Base-by-base conservation (phyloP, 2,329 filamentous ascomycete species). In the Monosporascus sp. region DNA sequence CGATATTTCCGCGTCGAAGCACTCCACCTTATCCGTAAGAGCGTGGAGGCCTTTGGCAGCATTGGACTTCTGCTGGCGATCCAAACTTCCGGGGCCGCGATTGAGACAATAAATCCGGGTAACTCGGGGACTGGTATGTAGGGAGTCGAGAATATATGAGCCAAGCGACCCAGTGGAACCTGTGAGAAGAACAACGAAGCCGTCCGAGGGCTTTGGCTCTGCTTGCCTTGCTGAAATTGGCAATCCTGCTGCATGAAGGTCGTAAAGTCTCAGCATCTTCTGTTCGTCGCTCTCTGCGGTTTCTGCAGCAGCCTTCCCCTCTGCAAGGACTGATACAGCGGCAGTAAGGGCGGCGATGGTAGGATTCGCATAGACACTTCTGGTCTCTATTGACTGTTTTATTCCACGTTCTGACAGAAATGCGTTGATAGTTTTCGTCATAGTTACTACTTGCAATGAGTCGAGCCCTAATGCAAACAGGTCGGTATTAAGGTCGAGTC, bases 101-200 rank as follows among this genome's bases (percentile, higher is more conserved):
- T 55, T 59, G 5, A 64, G 60, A 41, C 60, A 61, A 55, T 59
- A 59, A 20, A 64, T 54, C 5, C 24, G 31, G 7, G 52, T 45
- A 7, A 64, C 51, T 11, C 44, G 14, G n/a, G 34, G 6, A 20
- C 59, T 43, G 5, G 36, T 24, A 5, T 54, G 43, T n/a, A 64
- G 31, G 1, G 51, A 49, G 46, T 61, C 55, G 7, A 64, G 53
- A 11, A 63, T 51, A 41, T 64, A 62, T 16, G 61, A 56, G 2
- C 62, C 62, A 20, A 64, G 41, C 0, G 61, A 60, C 24, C 62
- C 62, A 2, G 61, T 64, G 9, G 61, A 58, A 1, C 62, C 62
- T 1, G 62, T 64, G 8, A 64, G n/a, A 26, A 64, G 38, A 9
- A 64, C 54, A n/a, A 52, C 49, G 19, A 51, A 27, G 8, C 36